phyloP scores from a whole-genome alignment of 257 asterid genomes.

The Solanum okadae region DNA sequence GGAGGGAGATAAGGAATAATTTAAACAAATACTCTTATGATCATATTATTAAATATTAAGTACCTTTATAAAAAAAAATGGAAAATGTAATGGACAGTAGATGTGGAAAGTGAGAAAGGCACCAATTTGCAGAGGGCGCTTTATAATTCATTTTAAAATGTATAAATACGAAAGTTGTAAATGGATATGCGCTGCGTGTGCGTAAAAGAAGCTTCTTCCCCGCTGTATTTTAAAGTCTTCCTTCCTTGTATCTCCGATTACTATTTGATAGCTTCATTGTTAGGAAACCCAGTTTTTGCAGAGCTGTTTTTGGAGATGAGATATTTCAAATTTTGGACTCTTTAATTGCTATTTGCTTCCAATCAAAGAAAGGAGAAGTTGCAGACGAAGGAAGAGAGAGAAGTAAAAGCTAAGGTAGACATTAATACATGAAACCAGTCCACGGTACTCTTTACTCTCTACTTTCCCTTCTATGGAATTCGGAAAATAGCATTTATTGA shows the following conservation, averaged over 20 bases:
- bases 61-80: background rate
- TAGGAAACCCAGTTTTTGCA: background rate
- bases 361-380: background rate
- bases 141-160: background rate
- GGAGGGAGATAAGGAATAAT: background rate
- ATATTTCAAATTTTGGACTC: background rate
- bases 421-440: constrained; percentile 2
- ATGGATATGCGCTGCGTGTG: background rate
- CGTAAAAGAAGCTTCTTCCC: background rate
- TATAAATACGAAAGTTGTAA: background rate
- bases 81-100: background rate
- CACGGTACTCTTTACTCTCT: background rate
- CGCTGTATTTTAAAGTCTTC: background rate
- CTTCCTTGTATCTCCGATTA: background rate
- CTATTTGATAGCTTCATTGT: background rate
- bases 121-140: background rate
- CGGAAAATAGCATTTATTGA: constrained; percentile 23
- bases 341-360: background rate
- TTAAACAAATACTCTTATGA: background rate
- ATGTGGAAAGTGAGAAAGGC: background rate
- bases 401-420: background rate
- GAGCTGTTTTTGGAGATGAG: background rate
- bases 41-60: background rate
- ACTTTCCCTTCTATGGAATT: background rate
- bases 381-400: background rate